Evolutionary conservation across 768 basidiomycete species (phyloP), one percentile per base, ranked within the genome.

Genomic region (Termitomyces sp.): DNA sequence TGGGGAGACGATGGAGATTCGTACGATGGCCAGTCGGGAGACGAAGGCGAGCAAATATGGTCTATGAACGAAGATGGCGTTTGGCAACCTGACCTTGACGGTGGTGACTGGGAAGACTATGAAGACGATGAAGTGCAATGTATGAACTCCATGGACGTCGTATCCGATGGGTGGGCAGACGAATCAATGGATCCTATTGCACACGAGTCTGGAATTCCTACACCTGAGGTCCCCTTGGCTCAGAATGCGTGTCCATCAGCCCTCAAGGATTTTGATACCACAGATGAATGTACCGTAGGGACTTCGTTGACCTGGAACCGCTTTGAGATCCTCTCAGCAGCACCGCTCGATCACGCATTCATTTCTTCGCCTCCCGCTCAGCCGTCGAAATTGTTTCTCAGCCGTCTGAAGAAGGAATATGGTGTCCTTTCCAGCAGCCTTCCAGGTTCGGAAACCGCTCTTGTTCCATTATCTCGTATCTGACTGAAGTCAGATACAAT

Each of bases 271-370:
- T 26, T n/a, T 0, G 24, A 18, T 13, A 10, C 11, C 28, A 20
- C 40, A 30, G 51, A 38, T 38, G 28, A 20, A 30, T 52, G 52
- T 47, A 41, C 22, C 32, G 20, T 28, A 20, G 28, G 68, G 51
- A 77, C 76, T 20, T 69, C 72, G 3, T 67, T 72, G 8, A 62
- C 74, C 41, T 94, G 92, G 92, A 84, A 84, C 62, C 83, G 85
- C n/a, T 98, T 98, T 66, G 86, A 87, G 54, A 74, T 96, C 44
- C 74, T 93, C 26, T 70, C 91, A 33, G 79, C 82, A 35, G 87
- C 88, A 16, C 94, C 94, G 24, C 63, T 62, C 48, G 95, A 97
- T 66, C 94, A 98, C 63, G 87, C 90, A 2, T 98, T 88, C 71
- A 81, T 82, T 67, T 77, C 77, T 33, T 80, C 84, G 18, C 61